Evolutionary conservation across 768 basidiomycete genomes (phyloP), one percentile per base, ranked within the genome.

Genomic region (Pholiota conissans): DNA sequence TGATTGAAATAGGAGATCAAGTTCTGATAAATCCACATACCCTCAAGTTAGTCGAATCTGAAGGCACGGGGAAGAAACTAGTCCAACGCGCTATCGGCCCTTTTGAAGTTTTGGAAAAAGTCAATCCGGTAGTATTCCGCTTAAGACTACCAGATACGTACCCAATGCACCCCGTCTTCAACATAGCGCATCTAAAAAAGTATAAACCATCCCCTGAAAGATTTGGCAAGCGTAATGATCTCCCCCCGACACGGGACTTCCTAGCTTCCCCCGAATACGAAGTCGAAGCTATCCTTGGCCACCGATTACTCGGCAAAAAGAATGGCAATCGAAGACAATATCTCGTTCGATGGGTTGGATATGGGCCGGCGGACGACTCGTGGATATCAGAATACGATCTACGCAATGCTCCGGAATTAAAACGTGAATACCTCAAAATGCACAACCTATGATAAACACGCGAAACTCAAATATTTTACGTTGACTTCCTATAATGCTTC

Each of bases 11-110:
- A 50, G 58, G 53, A 5, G 62, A 61, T 34, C 32, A 49, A 9
- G 70, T 68, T 1, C 35, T 71, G 5, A 42, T 71, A 3, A 70
- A 70, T n/a, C 69, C 69, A 0, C 67, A 71, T 24, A 56, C 55
- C 11, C 46, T 71, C 4, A 59, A 68, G 26, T 56, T 69, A 1
- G 49, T 67, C 0, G 64, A 70, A 13, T 24, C 49, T 3, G 47
- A 63, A 51, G 69, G 69, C 0, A 62, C 51, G 11, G 69, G 69
- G 0, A 37, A 39, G 18, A 70, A 70, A 30, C 54, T 70, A 29
- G 57, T 66, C 5, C 66, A 65, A 20, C 18, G 64, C 3, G 32
- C 48, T 0, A 61, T 67, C 13, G 66, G 68, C 4, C 69, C 69
- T 0, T 70, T 70, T 29, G 65, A 65, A 22, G 63, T 71, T 0